Evolutionary conservation across 2,329 filamentous ascomycete genomes (phyloP), one percentile per base, ranked within the genome.

Genomic region (Zasmidium citrigriseum): DNA sequence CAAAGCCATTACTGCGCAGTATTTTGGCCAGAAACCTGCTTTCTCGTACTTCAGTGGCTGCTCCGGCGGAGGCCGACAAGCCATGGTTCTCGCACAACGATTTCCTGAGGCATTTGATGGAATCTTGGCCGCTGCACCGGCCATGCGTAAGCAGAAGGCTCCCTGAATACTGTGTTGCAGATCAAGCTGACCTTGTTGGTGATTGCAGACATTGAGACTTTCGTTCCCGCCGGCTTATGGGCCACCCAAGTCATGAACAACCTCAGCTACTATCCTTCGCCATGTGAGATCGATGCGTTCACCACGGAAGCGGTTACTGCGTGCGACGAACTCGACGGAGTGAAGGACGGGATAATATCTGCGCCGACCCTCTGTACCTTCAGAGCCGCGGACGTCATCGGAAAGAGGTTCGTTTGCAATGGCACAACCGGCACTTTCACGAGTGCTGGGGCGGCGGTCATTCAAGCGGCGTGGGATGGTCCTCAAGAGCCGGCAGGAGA

Each of bases 11-110:
- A 67, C 62, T 0, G 50, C 55, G 3, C 55, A 53, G 3, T 73
- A 65, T 55, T 77, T 76, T 47, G 69, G 68, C 1, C 57, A 51
- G 16, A 38, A 34, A 9, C 66, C 68, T 1, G 59, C 62, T 4
- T 75, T 70, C 57, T 75, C 71, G 1, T 76, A 76, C 57, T 75
- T 58, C 52, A 68, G 54, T 56, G 73, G 74, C 2, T 75, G 74
- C 52, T 74, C 71, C 22, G 64, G 63, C n/a, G 74, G 72, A 29
- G 75, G 74, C 4, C 60, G 74, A 4, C 73, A 76, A 54, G 74
- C 68, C 2, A 44, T 72, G 3, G 71, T 70, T 64, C 24, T 71
- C 12, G 73, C 74, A 2, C 71, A 76, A 52, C 53, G 68, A 9
- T 74, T 69, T 59, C 73, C 73, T 3, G 52, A 66, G 1, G 63